Evolutionary conservation across 768 basidiomycete species (phyloP).

Genomic region (Gymnopilus dilepis): DNA sequence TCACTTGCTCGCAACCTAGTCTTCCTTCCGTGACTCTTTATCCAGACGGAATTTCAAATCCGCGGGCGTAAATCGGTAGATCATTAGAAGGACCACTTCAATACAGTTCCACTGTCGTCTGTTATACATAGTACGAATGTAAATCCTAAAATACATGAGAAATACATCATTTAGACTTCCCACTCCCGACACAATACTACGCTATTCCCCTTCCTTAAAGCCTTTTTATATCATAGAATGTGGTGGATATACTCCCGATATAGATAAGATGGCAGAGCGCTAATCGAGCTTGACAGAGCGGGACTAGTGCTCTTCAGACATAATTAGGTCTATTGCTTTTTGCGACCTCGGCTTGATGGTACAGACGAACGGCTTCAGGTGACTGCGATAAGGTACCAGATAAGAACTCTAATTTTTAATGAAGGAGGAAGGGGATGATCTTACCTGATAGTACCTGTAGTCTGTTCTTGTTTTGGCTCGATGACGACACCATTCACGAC

Average conservation of each 20-base stretch:
- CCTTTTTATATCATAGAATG: background rate
- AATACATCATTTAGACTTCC: background rate
- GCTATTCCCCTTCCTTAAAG: background rate
- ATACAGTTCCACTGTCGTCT: background rate
- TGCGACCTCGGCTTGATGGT: constrained; percentile 45
- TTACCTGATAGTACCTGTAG: constrained; percentile 53
- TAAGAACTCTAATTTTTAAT: too few species aligned
- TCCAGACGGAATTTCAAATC: too few species aligned
- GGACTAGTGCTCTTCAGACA: constrained; percentile 29
- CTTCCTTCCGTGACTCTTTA: too few species aligned
- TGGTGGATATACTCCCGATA: background rate
- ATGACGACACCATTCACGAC: constrained; percentile 31
- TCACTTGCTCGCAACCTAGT: too few species aligned
- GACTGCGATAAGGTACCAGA: constrained; percentile 29
- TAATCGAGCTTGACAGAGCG: background rate
- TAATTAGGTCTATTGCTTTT: constrained; percentile 43
- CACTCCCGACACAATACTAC: background rate
- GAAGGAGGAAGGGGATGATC: too few species aligned
- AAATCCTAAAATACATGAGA: constrained; percentile 2
- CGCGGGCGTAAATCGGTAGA: background rate
- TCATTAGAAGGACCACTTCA: background rate
- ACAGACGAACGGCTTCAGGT: constrained; percentile 47
- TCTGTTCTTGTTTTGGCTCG: constrained; percentile 44
- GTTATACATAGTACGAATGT: background rate
- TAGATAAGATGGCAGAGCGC: background rate